phyloP scores from a whole-genome alignment of 208 protist genomes.

The Crithidia bombi region DNA sequence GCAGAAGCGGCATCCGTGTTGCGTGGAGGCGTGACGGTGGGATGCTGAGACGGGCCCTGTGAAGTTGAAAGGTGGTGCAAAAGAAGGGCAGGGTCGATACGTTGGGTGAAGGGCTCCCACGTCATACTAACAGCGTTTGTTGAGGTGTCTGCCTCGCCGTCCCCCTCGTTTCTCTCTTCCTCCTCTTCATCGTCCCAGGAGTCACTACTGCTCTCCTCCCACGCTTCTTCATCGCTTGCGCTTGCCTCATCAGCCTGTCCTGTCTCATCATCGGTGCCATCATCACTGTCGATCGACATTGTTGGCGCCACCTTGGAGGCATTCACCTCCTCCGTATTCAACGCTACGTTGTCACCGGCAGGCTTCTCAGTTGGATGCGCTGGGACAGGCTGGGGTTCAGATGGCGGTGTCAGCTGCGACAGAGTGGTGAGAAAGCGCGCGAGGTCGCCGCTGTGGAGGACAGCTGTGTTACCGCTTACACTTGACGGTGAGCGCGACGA shows the following conservation, averaged over 20 bases:
- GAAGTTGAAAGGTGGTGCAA: not conserved
- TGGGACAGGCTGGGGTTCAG: not conserved
- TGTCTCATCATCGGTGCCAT: not conserved
- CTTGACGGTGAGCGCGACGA: constrained; percentile 3
- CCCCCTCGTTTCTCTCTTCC: constrained; percentile 6
- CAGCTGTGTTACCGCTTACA: not conserved
- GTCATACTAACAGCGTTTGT: not conserved
- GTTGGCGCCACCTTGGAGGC: not conserved
- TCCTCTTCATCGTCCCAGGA: not conserved
- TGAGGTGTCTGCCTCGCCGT: constrained; percentile 1
- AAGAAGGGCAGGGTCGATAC: constrained; percentile 11
- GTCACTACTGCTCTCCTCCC: not conserved
- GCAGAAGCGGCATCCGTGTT: not conserved
- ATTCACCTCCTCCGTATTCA: not conserved
- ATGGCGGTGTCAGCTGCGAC: not conserved
- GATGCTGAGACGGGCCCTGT: not conserved
- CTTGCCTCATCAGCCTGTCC: not conserved
- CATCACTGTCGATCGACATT: not conserved
- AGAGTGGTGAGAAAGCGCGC: constrained; percentile 16
- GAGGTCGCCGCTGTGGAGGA: constrained; percentile 24
- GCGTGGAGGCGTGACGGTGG: constrained; percentile 6
- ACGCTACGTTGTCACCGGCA: not conserved
- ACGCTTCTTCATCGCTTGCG: not conserved
- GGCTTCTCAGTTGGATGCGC: not conserved
- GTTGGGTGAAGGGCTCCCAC: constrained; percentile 35